Evolutionary conservation across 1,284 basidiomycete species (phyloP).

Genomic region (Heliocybe sulcata): DNA sequence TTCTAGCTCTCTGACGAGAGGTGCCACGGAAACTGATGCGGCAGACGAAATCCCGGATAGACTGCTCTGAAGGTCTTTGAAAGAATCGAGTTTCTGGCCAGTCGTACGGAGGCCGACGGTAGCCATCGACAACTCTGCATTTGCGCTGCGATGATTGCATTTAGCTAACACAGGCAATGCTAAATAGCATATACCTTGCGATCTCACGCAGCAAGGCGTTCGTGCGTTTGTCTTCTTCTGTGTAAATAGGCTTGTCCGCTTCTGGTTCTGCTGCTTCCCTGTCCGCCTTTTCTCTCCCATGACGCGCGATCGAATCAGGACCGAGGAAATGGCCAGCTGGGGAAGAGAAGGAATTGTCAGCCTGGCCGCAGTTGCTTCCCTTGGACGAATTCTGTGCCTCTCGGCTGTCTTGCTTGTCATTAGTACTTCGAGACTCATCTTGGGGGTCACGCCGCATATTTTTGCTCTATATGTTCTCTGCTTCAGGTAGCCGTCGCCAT

Average conservation of each 20-base stretch:
- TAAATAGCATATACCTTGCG: not conserved
- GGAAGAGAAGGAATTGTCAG: not conserved
- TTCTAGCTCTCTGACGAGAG: constrained; percentile 10
- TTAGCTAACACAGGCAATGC: not conserved
- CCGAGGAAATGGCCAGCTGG: not conserved
- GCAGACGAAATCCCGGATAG: constrained; percentile 35
- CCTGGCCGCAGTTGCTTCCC: not conserved
- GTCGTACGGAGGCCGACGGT: constrained; percentile 32
- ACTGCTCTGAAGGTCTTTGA: constrained; percentile 37
- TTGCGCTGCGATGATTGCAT: not conserved
- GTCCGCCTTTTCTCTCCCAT: not conserved
- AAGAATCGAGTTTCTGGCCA: constrained; percentile 34
- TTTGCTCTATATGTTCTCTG: not conserved
- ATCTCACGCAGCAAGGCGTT: not conserved
- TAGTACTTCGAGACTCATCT: not conserved
- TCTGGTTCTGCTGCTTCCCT: not conserved
- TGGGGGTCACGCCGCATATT: not conserved
- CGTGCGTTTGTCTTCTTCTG: not conserved
- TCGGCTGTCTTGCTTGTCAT: not conserved
- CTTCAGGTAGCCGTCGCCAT: too few species aligned
- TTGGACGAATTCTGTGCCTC: not conserved
- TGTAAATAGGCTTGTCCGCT: not conserved
- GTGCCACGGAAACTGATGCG: constrained; percentile 31
- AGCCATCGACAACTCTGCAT: constrained; percentile 13
- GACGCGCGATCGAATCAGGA: not conserved